Base-by-base conservation (phyloP, 768 basidiomycete species). In the Boletus sp. region DNA sequence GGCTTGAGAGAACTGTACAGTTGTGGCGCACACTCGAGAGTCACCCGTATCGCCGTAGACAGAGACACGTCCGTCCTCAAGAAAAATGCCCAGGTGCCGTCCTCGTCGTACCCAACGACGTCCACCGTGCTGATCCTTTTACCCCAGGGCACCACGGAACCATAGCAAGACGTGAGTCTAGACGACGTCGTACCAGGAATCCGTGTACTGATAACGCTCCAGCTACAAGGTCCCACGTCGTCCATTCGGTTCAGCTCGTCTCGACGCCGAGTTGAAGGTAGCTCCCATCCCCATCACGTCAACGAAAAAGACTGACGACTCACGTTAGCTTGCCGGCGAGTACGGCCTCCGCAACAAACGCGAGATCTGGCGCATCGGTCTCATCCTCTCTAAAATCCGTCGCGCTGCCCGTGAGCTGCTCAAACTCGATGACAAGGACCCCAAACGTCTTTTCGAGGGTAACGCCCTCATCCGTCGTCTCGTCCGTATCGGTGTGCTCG, bases 281-380 rank as follows among this genome's bases (percentile, higher is more conserved):
- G 10, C 57, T 67, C 54, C 11, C 9, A 17, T 29, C 28, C 24
- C 14, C 37, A 4, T 50, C n/a, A 14, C 14, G 49, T 57, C 33
- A 28, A 47, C 39, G 12, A 32, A 45, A 24, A 33, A 41, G n/a
- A 30, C 50, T 59, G 32, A 56, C 37, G n/a, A 50, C 50, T n/a
- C n/a, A n/a, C n/a, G n/a, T n/a, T 67, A 97, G 96, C 95, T 98
- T 77, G 96, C 95, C 52, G 96, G 97, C 78, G 97, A 99, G 80
- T 98, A 95, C 83, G 97, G 97, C 76, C 92, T 98, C 74, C 92
- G 95, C 77, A 98, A 98, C 91, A 99, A 99, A 84, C 91, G 96
- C 75, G 97, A 99, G 81, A 97, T 98, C 81, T 99, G 96, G 97
- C 92, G 97, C 72, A 98, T 99, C 76, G 87, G 93, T 75, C 89